Base-by-base conservation (phyloP, 169 alveolate genomes). In the Eimeria brunetti region DNA sequence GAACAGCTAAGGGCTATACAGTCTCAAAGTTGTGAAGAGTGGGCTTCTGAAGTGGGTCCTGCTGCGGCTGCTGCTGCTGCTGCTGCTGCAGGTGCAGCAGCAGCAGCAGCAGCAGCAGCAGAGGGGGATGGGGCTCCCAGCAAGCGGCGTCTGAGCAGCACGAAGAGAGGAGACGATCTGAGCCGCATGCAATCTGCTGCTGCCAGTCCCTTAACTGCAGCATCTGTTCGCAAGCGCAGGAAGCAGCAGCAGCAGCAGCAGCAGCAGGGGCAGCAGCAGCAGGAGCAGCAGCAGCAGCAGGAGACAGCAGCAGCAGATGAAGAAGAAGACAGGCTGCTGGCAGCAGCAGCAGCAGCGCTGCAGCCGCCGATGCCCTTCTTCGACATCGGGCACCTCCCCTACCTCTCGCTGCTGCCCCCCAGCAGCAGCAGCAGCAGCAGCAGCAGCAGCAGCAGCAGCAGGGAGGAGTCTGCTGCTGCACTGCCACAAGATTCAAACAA, bases 341-440 rank as follows among this genome's bases (percentile, higher is more conserved):
- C 84, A 73, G 56, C 5, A n/a, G 84, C 84, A 33, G 84, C 84
- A n/a, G 84, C 84, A n/a, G 84, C 84, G 7, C 53, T 73, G 53
- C 46, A 44, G 8, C 84, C 84, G 18, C 84, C 84, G 7, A 41
- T 33, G 44, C 56, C 44, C 11, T 73, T 73, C 84, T 73, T 73
- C 53, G 84, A 73, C n/a, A 27, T 73, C 8, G 22, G 84, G 6
- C 56, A 73, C n/a, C 56, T 36, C 56, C 84, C 84, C 7, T 73
- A 22, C 8, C 84, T 73, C 51, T 27, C 84, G 49, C 53, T 73
- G 84, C n/a, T 36, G 51, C 51, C 18, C 24, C 27, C 44, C 11
- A 16, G 84, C 84, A 73, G 84, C 84, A 73, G 84, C 84, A 36
- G 84, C 84, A 27, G 44, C 84, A 73, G 84, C 84, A 73, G 22